Conservation (phyloP, 768 basidiomycete species). For the Dacryopinax spathularia region DNA sequence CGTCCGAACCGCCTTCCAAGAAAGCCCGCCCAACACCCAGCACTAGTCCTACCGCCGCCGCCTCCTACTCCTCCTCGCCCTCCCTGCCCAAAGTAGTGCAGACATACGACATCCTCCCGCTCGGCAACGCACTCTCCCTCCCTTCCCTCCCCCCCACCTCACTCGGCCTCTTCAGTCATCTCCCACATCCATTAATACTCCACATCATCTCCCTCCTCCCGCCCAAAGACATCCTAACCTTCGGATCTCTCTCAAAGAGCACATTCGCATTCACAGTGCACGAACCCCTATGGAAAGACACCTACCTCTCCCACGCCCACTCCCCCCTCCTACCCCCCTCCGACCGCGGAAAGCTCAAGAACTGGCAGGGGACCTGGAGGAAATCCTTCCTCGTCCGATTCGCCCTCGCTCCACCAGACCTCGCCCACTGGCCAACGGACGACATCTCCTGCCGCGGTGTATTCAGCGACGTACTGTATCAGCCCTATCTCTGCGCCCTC, state of each 20-base stretch:
- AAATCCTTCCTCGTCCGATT: slow-evolving; percentile 2
- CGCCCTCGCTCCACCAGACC: background rate
- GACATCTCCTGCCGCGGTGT: slow-evolving; percentile 7
- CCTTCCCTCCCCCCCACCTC: slow-evolving; percentile 5
- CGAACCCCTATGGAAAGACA: slow-evolving; percentile 13
- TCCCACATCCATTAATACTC: slow-evolving; percentile 15
- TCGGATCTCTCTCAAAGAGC: slow-evolving; percentile 5
- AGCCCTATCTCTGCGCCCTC: slow-evolving; percentile 9
- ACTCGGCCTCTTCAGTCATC: background rate
- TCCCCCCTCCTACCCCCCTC: slow-evolving; percentile 9
- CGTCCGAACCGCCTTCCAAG: background rate
- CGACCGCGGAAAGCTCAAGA: slow-evolving; percentile 9
- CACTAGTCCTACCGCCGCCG: too few relatives aligned
- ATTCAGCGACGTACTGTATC: slow-evolving; percentile 18
- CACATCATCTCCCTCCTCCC: slow-evolving; percentile 9
- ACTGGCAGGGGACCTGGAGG: slow-evolving; percentile 12
- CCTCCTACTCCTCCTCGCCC: too few relatives aligned
- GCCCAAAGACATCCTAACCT: slow-evolving; percentile 5
- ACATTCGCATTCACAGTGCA: slow-evolving; percentile 11
- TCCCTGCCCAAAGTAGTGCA: too few relatives aligned
- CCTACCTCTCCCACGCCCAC: slow-evolving; percentile 6
- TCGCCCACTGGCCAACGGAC: slow-evolving; percentile 5
- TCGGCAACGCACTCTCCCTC: background rate
- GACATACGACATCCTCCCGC: background rate
- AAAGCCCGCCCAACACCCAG: background rate